Evolutionary conservation across 345 rosid species (phyloP).

Genomic region (Aurinia saxatilis): DNA sequence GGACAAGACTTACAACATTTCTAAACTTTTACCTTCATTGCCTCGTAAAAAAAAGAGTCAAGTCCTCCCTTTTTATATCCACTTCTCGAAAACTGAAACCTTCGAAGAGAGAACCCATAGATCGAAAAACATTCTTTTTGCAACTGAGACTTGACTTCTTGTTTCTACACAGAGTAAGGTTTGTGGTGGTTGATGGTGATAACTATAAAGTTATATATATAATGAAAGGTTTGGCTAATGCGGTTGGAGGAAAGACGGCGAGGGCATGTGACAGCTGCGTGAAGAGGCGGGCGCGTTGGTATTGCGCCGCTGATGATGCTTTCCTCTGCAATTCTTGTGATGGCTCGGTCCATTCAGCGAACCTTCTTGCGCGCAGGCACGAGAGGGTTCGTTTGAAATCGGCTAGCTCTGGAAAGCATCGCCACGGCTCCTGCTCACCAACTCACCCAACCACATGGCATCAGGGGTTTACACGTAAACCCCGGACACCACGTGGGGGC

Average conservation of each 20-base stretch:
- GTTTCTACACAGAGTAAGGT: background rate
- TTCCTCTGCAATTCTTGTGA: constrained; percentile 91
- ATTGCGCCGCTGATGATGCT: constrained; percentile 91
- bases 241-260: constrained; percentile 72
- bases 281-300: constrained; percentile 79
- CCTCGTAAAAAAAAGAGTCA: background rate
- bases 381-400: constrained; percentile 70
- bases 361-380: constrained; percentile 71
- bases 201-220: constrained; percentile 26
- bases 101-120: background rate
- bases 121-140: constrained; percentile 17
- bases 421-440: constrained; percentile 5
- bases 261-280: constrained; percentile 88
- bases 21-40: constrained; percentile 2
- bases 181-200: constrained; percentile 7
- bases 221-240: constrained; percentile 47
- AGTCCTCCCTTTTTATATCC: constrained; percentile 15
- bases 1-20: constrained; percentile 22
- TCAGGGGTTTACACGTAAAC: constrained; percentile 70
- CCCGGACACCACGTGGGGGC: constrained; percentile 62
- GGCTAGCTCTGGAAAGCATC: constrained; percentile 12
- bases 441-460: constrained; percentile 52
- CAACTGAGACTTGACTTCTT: constrained; percentile 1
- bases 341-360: constrained; percentile 76
- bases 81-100: constrained; percentile 9